Evolutionary conservation across 495 filamentous ascomycete genomes (phyloP), one percentile per base, ranked within the genome.

Genomic region (Trichoderma gamsii): DNA sequence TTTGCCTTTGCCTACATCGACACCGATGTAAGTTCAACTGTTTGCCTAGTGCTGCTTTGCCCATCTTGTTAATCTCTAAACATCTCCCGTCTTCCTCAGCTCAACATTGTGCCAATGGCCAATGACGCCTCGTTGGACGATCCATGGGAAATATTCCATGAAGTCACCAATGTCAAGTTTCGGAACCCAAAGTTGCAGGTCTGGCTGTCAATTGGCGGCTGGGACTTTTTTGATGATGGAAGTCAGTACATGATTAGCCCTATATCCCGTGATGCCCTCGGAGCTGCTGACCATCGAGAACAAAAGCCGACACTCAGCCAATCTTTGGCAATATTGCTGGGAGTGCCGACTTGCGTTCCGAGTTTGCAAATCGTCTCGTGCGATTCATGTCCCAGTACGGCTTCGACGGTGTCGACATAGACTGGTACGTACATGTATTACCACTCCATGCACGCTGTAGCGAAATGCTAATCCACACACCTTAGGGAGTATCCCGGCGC

Each of bases 381-480:
- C 44, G n/a, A 0, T 87, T 86, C 65, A 78, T 88, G 76, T 0
- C 35, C 0, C 69, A 66, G 8, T 81, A 83, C 63, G 79, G 72
- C 13, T 86, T 86, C 68, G 81, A 87, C 65, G 86, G 86, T 1
- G 78, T 85, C 29, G 29, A 29, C 29, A 29, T 29, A 29, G 29
- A 29, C 29, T 29, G 29, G 29, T 29, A 29, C 29, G 4, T 29
- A 29, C 29, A 29, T 29, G 29, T 29, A 29, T 29, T 29, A 29
- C 29, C 29, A 29, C 29, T 29, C 29, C 29, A 1, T 29, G 29
- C 29, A 29, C 29, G 29, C 1, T 29, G 29, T 29, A 29, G 29
- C 29, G 29, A 29, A 29, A 29, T 29, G 29, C 4, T 29, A 29
- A 29, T 1, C 29, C 29, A 29, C 29, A 29, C 29, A 29, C 4